A percentile compares a stretch with the other conserved stretches of the same genome.
Conservation (phyloP, 306 rosid species). For the Purshia tridentata region DNA sequence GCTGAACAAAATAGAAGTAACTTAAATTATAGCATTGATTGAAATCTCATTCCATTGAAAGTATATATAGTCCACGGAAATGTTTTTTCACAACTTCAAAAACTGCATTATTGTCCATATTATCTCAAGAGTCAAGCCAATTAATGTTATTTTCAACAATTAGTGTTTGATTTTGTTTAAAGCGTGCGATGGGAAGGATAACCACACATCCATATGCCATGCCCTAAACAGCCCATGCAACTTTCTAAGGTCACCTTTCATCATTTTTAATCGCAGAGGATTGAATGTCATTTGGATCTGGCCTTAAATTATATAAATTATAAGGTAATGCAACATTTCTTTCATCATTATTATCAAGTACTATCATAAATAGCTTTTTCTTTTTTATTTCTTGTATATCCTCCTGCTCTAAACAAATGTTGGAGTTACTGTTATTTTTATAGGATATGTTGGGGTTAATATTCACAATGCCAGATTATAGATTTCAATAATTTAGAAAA, state of each 20-base stretch:
- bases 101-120: too few species aligned
- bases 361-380: too few species aligned
- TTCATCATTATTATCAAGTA: background rate
- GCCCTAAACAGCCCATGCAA: background rate
- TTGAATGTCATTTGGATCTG: background rate
- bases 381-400: too few species aligned
- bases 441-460: too few species aligned
- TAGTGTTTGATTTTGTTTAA: background rate
- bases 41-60: background rate
- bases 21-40: background rate
- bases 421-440: too few species aligned
- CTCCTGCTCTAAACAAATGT: too few species aligned
- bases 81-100: background rate
- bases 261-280: background rate
- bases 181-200: background rate
- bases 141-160: background rate
- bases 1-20: background rate
- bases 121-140: background rate
- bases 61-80: background rate
- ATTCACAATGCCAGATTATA: too few species aligned
- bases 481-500: too few species aligned
- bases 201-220: background rate
- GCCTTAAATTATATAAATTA: background rate
- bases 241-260: slow-evolving; percentile 7
- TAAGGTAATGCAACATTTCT: background rate